Evolutionary conservation across 1,284 basidiomycete species (phyloP).

Genomic region (Puccinia horiana): DNA sequence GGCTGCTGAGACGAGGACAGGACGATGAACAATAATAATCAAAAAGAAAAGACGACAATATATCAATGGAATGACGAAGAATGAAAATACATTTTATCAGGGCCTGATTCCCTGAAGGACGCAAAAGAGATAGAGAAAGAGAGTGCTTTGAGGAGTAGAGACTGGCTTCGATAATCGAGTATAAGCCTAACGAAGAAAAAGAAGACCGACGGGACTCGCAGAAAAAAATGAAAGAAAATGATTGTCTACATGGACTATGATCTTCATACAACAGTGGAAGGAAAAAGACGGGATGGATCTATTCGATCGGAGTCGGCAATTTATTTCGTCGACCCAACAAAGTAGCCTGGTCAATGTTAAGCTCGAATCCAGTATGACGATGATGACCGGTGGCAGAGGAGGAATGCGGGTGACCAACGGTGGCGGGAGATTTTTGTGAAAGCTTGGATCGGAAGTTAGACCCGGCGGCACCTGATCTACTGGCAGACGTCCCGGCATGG

Average conservation of each 20-base stretch:
- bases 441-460: constrained; percentile 16
- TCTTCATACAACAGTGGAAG: not conserved
- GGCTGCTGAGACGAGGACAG: too few relatives aligned
- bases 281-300: not conserved
- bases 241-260: not conserved
- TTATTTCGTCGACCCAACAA: constrained; percentile 67
- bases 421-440: not conserved
- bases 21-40: too few relatives aligned
- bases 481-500: not conserved
- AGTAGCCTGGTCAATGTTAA: constrained; percentile 80
- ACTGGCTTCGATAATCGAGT: not conserved
- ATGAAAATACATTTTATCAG: too few relatives aligned
- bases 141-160: too few relatives aligned
- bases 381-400: constrained; percentile 55
- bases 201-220: not conserved
- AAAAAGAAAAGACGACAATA: too few relatives aligned
- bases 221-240: not conserved
- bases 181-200: not conserved
- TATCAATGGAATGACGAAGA: not conserved
- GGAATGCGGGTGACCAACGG: not conserved
- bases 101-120: too few relatives aligned
- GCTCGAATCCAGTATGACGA: constrained; percentile 66
- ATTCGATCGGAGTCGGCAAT: not conserved
- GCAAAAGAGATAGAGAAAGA: too few relatives aligned
- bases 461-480: not conserved